phyloP scores from a whole-genome alignment of 2,329 filamentous ascomycete genomes.

The Epichloe gansuensis region DNA sequence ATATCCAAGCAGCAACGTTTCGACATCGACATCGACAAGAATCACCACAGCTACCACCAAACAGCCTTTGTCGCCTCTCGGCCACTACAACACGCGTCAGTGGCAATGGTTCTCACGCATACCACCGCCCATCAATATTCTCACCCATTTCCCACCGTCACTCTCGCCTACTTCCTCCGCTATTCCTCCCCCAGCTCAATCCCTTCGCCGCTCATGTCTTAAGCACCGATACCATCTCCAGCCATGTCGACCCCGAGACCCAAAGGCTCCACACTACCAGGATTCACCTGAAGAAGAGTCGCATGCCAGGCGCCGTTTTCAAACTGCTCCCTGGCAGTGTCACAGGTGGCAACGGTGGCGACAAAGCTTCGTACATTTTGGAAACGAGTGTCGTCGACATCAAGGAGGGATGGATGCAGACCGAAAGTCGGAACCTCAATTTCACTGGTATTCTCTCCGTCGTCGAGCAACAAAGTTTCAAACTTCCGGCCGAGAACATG shows the following conservation, averaged over 20 bases:
- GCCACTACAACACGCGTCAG: slow-evolving; percentile 4
- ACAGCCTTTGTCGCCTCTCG: neutral
- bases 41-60: slow-evolving; percentile 5
- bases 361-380: slow-evolving; percentile 68
- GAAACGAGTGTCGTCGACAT: slow-evolving; percentile 72
- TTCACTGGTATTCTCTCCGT: slow-evolving; percentile 72
- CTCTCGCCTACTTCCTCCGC: slow-evolving; percentile 78
- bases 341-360: slow-evolving; percentile 49
- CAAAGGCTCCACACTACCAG: slow-evolving; percentile 67
- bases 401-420: slow-evolving; percentile 70
- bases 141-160: slow-evolving; percentile 75
- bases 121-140: slow-evolving; percentile 61
- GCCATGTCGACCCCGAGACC: slow-evolving; percentile 58
- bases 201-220: slow-evolving; percentile 74
- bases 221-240: slow-evolving; percentile 71
- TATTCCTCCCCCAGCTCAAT: slow-evolving; percentile 63
- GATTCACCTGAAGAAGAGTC: slow-evolving; percentile 71
- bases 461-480: slow-evolving; percentile 63
- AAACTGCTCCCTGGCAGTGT: slow-evolving; percentile 62
- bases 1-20: neutral
- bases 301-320: slow-evolving; percentile 60
- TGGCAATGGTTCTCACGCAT: slow-evolving; percentile 50
- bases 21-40: slow-evolving; percentile 2
- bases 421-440: slow-evolving; percentile 70
- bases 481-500: slow-evolving; percentile 22